These are phyloP conservation scores for Zymoseptoria pseudotritici DNA, from an alignment of 2,329 filamentous ascomycete species.

Conservation along the genomic window DNA sequence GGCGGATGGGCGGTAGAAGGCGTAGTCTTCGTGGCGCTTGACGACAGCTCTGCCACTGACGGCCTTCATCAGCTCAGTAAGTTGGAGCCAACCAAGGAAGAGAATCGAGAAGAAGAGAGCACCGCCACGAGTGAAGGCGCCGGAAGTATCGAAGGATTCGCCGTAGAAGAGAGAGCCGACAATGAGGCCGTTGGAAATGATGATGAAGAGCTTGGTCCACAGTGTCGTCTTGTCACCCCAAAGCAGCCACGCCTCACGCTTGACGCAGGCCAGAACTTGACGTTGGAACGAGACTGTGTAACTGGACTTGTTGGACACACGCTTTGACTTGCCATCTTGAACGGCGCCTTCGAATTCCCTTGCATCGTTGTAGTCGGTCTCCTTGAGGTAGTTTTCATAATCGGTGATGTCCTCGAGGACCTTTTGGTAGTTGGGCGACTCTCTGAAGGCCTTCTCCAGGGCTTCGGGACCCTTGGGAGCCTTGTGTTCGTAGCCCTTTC, in stretches of 20 bases:
- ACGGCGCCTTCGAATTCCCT: slow-evolving; percentile 57
- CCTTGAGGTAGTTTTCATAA: slow-evolving; percentile 52
- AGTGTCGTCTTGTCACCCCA: slow-evolving; percentile 67
- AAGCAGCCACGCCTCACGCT: slow-evolving; percentile 72
- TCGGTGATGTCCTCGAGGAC: slow-evolving; percentile 54
- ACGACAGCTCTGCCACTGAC: slow-evolving; percentile 64
- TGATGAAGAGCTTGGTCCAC: slow-evolving; percentile 73
- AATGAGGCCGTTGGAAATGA: slow-evolving; percentile 65
- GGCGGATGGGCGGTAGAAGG: slow-evolving; percentile 62
- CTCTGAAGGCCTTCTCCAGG: slow-evolving; percentile 59
- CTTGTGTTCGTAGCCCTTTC: slow-evolving; percentile 55
- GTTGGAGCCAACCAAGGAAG: slow-evolving; percentile 62
- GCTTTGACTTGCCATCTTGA: slow-evolving; percentile 58
- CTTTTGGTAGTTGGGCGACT: slow-evolving; percentile 54
- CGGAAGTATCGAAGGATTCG: slow-evolving; percentile 50
- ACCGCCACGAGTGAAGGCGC: slow-evolving; percentile 57
- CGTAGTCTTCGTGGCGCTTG: slow-evolving; percentile 59
- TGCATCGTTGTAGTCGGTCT: slow-evolving; percentile 53
- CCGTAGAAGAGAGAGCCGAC: slow-evolving; percentile 74
- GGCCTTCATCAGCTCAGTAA: slow-evolving; percentile 71
- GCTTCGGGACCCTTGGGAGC: slow-evolving; percentile 64
- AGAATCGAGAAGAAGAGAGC: slow-evolving; percentile 60
- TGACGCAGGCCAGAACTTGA: slow-evolving; percentile 62
- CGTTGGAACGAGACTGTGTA: slow-evolving; percentile 69
- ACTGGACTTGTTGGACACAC: slow-evolving; percentile 57